Evolutionary conservation across 2,329 filamentous ascomycete genomes (phyloP).

Genomic region (Epichloe sp.): DNA sequence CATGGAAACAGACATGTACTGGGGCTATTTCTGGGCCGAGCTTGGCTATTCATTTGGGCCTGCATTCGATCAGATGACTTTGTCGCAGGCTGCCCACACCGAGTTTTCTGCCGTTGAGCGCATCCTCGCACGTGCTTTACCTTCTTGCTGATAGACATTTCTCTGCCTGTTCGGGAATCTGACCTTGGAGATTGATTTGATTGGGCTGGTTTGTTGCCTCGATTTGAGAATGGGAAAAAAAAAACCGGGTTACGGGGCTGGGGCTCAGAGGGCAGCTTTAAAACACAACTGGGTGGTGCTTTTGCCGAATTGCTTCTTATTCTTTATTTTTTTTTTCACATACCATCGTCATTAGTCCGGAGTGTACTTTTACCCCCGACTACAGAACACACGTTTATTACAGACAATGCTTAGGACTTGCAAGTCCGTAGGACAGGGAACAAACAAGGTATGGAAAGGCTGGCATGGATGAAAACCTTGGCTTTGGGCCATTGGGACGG

Average conservation of each 20-base stretch:
- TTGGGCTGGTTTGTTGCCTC: not conserved
- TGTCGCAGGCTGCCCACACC: constrained; percentile 28
- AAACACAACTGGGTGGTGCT: not conserved
- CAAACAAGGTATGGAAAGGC: not conserved
- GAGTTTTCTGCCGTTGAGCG: constrained; percentile 39
- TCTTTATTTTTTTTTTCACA: not conserved
- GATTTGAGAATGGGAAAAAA: not conserved
- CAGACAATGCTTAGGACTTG: not conserved
- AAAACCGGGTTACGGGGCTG: not conserved
- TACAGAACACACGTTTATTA: not conserved
- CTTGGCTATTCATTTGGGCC: constrained; percentile 27
- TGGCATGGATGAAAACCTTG: not conserved
- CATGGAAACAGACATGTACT: constrained; percentile 28
- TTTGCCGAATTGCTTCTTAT: not conserved
- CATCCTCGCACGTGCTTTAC: constrained; percentile 31
- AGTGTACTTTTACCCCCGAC: not conserved
- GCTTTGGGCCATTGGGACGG: not conserved
- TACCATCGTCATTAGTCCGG: not conserved
- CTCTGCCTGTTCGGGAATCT: not conserved
- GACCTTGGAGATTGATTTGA: not conserved
- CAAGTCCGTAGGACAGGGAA: not conserved
- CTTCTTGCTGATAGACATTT: not conserved
- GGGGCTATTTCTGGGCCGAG: constrained; percentile 40
- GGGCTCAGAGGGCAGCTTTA: not conserved
- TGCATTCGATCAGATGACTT: constrained; percentile 33